Conservation (phyloP, 108 stramenopile species). For the Fragilaria radians region DNA sequence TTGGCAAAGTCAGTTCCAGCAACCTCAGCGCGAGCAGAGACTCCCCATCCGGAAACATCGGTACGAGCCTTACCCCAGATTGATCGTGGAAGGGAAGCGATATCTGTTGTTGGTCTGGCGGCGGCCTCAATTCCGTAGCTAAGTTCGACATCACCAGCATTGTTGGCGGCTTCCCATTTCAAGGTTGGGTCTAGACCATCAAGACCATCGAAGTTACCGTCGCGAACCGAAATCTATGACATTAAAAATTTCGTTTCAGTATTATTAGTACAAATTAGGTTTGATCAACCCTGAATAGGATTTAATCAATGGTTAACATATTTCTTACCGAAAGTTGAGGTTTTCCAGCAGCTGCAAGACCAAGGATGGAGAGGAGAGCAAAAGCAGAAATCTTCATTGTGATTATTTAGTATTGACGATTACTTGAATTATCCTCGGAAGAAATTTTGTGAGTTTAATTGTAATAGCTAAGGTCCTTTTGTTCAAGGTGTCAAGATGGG, state of each 20-base stretch:
- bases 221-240: conserved; percentile 65
- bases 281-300: too few species aligned
- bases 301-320: too few species aligned
- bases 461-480: too few species aligned
- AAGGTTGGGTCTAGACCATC: conserved; percentile 78
- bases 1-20: conserved; percentile 37
- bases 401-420: too few species aligned
- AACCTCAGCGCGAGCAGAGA: conserved; percentile 68
- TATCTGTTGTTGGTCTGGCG: conserved; percentile 68
- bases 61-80: conserved; percentile 79
- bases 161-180: conserved; percentile 39
- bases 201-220: conserved; percentile 78
- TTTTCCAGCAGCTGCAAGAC: conserved; percentile 15
- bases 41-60: conserved; percentile 60
- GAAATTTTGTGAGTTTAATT: too few species aligned
- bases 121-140: conserved; percentile 73
- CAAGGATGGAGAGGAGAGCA: conserved; percentile 16
- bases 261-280: not conserved
- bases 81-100: conserved; percentile 75
- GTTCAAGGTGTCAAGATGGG: not conserved
- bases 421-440: too few species aligned
- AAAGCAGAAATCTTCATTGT: conserved; percentile 31
- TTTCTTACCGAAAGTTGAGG: conserved; percentile 36
- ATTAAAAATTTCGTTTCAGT: not conserved
- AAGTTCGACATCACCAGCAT: conserved; percentile 38